Evolutionary conservation across 805 yeast species (phyloP).

Genomic region (Kregervanrija fluxuum): DNA sequence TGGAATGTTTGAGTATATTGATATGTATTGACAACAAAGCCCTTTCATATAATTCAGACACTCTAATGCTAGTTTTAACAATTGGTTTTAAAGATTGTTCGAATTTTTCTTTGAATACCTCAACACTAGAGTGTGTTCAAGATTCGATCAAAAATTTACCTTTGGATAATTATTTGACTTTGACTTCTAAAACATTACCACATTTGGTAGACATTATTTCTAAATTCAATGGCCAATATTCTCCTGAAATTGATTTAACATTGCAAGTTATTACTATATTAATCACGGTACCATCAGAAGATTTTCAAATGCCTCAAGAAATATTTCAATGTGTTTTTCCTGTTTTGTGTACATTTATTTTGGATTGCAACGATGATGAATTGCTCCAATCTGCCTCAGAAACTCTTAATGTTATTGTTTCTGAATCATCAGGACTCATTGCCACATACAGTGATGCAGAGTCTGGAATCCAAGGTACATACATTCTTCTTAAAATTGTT

Average conservation of each 20-base stretch:
- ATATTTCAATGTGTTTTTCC: slow-evolving; percentile 40
- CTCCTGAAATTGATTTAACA: slow-evolving; percentile 52
- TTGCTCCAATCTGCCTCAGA: slow-evolving; percentile 73
- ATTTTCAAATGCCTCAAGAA: slow-evolving; percentile 15
- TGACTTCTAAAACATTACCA: slow-evolving; percentile 50
- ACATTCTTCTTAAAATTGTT: slow-evolving; percentile 54
- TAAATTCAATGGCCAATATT: slow-evolving; percentile 37
- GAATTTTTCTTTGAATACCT: slow-evolving; percentile 60
- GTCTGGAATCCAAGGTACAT: slow-evolving; percentile 38
- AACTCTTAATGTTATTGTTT: slow-evolving; percentile 55
- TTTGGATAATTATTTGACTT: slow-evolving; percentile 34
- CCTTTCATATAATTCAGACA: slow-evolving; percentile 26
- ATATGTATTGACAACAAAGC: slow-evolving; percentile 39
- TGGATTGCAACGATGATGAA: slow-evolving; percentile 61
- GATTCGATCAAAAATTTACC: slow-evolving; percentile 46
- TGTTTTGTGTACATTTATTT: slow-evolving; percentile 31
- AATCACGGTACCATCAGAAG: slow-evolving; percentile 33
- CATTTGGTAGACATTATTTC: slow-evolving; percentile 35
- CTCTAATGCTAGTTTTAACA: slow-evolving; percentile 49
- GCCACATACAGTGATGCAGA: slow-evolving; percentile 27
- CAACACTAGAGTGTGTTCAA: slow-evolving; percentile 62
- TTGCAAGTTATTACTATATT: slow-evolving; percentile 51
- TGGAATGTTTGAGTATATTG: slow-evolving; percentile 60
- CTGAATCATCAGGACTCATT: slow-evolving; percentile 31
- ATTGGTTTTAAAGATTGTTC: slow-evolving; percentile 69